A percentile compares a stretch with the other conserved stretches of the same genome.
Conservation (phyloP, 2,329 filamentous ascomycete species). For the Colletotrichum cordylinicola region DNA sequence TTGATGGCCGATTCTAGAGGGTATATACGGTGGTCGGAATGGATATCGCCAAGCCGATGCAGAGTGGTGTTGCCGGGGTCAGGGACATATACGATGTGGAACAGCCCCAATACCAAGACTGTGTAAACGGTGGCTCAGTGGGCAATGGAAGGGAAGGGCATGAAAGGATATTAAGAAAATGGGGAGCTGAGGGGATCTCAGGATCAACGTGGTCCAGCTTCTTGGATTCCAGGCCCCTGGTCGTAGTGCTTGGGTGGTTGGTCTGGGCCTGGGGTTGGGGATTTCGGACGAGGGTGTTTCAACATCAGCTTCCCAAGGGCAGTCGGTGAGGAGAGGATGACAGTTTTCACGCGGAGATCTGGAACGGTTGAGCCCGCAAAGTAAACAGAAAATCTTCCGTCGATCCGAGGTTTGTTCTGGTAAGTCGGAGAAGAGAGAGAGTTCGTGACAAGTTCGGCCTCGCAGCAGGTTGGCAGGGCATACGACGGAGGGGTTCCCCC, state of each 20-base stretch:
- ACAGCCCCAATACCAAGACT: conserved; percentile 3
- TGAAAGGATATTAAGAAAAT: background rate
- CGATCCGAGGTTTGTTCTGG: background rate
- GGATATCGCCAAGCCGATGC: background rate
- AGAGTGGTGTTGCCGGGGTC: background rate
- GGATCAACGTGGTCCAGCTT: background rate
- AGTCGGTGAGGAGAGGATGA: background rate
- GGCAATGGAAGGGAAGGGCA: background rate
- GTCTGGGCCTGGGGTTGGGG: background rate
- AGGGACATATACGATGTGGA: background rate
- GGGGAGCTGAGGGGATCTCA: background rate
- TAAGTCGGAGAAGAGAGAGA: background rate
- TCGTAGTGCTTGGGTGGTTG: background rate
- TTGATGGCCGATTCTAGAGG: background rate
- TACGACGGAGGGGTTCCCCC: background rate
- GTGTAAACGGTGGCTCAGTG: background rate
- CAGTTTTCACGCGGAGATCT: background rate
- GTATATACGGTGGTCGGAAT: background rate
- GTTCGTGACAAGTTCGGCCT: background rate
- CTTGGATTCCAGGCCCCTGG: background rate
- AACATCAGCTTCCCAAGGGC: conserved; percentile 4
- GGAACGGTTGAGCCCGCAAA: background rate
- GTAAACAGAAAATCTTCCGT: background rate
- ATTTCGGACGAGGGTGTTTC: conserved; percentile 16
- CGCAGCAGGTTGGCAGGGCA: background rate